Evolutionary conservation across 257 asterid genomes (phyloP).

Genomic region (Sherardia arvensis): DNA sequence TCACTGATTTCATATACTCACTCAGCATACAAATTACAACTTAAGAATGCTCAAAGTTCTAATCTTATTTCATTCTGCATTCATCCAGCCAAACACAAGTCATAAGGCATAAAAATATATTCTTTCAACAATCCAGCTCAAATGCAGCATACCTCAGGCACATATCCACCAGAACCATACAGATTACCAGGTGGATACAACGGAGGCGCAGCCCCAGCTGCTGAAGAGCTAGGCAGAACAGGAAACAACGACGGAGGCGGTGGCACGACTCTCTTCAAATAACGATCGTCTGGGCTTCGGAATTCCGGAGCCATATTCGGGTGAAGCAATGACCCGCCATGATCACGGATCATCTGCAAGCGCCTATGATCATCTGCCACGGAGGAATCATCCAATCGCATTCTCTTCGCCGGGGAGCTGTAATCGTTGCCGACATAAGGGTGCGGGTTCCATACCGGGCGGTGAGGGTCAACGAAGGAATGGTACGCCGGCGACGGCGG

Average conservation of each 20-base stretch:
- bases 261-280: constrained; percentile 26
- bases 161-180: constrained; percentile 28
- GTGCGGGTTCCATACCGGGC: constrained; percentile 23
- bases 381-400: constrained; percentile 34
- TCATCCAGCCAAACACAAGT: neutral
- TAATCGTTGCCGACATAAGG: constrained; percentile 17
- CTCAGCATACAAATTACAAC: neutral
- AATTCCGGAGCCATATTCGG: constrained; percentile 22
- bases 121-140: neutral
- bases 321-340: constrained; percentile 36
- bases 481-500: constrained; percentile 31
- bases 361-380: constrained; percentile 58
- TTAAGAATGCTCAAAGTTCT: neutral
- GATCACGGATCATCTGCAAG: constrained; percentile 69
- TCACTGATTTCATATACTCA: neutral
- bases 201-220: constrained; percentile 32
- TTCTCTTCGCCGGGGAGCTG: constrained; percentile 37
- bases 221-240: constrained; percentile 23
- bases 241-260: constrained; percentile 42
- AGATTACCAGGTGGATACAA: constrained; percentile 29
- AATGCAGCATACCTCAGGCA: constrained; percentile 34
- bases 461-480: constrained; percentile 46
- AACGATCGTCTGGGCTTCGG: constrained; percentile 17
- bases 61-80: neutral
- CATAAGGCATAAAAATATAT: neutral